Evolutionary conservation across 1,139 yeast species (phyloP).

Genomic region (Saccharomyces uvarum): DNA sequence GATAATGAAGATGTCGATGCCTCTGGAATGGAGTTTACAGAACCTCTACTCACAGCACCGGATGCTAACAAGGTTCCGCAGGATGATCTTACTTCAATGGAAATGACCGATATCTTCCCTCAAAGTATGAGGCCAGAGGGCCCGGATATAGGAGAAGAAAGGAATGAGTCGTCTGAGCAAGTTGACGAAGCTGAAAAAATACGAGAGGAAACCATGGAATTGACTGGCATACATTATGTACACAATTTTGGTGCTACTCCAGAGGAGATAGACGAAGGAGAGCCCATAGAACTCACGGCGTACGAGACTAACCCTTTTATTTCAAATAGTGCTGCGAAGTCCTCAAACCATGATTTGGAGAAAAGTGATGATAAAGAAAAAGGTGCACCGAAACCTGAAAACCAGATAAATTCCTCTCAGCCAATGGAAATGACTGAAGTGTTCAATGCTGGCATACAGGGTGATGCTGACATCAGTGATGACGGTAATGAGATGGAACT

Average conservation of each 20-base stretch:
- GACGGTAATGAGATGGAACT: constrained; percentile 4
- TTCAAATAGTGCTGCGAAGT: background rate
- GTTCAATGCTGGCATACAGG: background rate
- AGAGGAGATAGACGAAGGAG: background rate
- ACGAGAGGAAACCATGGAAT: constrained; percentile 16
- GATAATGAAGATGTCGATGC: background rate
- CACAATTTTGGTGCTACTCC: background rate
- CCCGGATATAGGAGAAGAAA: background rate
- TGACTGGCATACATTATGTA: constrained; percentile 10
- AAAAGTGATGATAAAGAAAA: background rate
- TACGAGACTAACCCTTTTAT: background rate
- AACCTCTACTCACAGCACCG: background rate
- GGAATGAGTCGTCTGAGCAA: background rate
- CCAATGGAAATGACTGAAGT: constrained; percentile 16
- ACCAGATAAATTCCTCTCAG: constrained; percentile 6
- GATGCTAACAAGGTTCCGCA: background rate
- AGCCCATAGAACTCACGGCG: background rate
- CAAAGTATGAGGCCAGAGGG: background rate
- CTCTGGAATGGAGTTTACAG: background rate
- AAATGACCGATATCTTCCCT: background rate
- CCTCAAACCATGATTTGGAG: background rate
- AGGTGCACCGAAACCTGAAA: background rate
- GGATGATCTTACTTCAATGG: background rate
- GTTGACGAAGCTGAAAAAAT: background rate
- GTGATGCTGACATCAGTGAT: constrained; percentile 3